Percentiles rank a stretch among this genome's conserved stretches.
Conservation (phyloP, 257 asterid species). For the Salvia hispanica region DNA sequence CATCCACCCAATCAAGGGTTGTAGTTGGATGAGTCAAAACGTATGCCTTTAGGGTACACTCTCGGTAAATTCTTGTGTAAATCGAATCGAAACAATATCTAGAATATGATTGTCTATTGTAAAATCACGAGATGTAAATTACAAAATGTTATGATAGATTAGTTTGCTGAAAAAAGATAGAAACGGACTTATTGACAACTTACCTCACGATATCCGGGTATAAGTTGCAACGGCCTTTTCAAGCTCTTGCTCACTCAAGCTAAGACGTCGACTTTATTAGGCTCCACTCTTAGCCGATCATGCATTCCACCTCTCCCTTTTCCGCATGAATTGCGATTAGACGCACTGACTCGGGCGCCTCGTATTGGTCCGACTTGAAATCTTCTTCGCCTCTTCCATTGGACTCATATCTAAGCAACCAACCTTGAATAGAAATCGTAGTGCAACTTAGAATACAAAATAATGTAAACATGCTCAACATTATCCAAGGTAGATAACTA, state of each 20-base stretch:
- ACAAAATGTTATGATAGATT: not conserved
- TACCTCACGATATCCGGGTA: slow-evolving; percentile 68
- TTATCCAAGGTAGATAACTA: slow-evolving; percentile 7
- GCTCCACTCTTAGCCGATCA: slow-evolving; percentile 63
- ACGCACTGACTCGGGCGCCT: slow-evolving; percentile 46
- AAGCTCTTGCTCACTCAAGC: slow-evolving; percentile 77
- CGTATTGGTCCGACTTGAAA: slow-evolving; percentile 23
- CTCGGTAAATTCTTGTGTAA: slow-evolving; percentile 50
- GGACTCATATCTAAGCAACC: slow-evolving; percentile 30
- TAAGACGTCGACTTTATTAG: slow-evolving; percentile 70
- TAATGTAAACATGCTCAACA: slow-evolving; percentile 5
- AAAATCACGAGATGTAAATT: not conserved
- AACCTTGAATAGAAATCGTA: slow-evolving; percentile 25
- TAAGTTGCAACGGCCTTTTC: slow-evolving; percentile 59
- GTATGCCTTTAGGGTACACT: slow-evolving; percentile 52
- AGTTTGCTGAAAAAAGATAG: slow-evolving; percentile 1
- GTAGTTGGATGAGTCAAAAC: slow-evolving; percentile 53
- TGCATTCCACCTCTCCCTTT: slow-evolving; percentile 67
- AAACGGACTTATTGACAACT: not conserved
- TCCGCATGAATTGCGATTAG: slow-evolving; percentile 80
- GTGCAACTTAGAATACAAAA: slow-evolving; percentile 1
- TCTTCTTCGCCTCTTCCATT: slow-evolving; percentile 35
- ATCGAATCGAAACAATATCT: slow-evolving; percentile 30
- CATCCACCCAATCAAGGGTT: slow-evolving; percentile 47
- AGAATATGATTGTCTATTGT: not conserved